Percentiles rank a stretch among this genome's conserved stretches.
phyloP scores from a whole-genome alignment of 176 grass and related monocot genomes.

The Coix lacrymajobi region DNA sequence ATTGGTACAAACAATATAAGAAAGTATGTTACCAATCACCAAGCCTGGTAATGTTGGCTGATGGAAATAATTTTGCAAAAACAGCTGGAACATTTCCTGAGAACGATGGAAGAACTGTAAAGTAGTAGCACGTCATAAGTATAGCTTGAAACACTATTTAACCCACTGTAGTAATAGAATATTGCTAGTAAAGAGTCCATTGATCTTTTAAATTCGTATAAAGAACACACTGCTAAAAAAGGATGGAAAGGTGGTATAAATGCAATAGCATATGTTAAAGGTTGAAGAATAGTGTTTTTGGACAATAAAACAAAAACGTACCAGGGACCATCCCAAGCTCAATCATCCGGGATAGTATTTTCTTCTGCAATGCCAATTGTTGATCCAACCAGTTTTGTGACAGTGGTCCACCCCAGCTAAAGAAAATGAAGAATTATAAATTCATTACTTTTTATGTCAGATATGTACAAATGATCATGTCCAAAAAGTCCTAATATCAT shows the following conservation, averaged over 20 bases:
- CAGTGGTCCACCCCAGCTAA: conserved; percentile 95
- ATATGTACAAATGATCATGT: not conserved
- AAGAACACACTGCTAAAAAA: not conserved
- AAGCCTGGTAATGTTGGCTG: conserved; percentile 84
- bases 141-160: conserved; percentile 8
- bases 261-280: not conserved
- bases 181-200: conserved; percentile 6
- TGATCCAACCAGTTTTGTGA: conserved; percentile 86
- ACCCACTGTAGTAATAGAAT: conserved; percentile 2
- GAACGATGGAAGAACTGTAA: conserved; percentile 91
- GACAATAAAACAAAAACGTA: conserved; percentile 31
- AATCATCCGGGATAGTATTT: conserved; percentile 70
- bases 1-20: conserved; percentile 15
- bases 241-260: not conserved
- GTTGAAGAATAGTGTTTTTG: not conserved
- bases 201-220: conserved; percentile 5
- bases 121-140: conserved; percentile 25
- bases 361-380: conserved; percentile 73
- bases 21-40: conserved; percentile 76
- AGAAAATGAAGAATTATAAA: conserved; percentile 15
- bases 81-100: conserved; percentile 91
- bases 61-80: conserved; percentile 74
- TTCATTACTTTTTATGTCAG: not conserved
- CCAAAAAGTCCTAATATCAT: conserved; percentile 5
- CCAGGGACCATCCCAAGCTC: conserved; percentile 93